Evolutionary conservation across 139 green algal species (phyloP), one percentile per base, ranked within the genome.

Genomic region (Ettlia oleoabundans): DNA sequence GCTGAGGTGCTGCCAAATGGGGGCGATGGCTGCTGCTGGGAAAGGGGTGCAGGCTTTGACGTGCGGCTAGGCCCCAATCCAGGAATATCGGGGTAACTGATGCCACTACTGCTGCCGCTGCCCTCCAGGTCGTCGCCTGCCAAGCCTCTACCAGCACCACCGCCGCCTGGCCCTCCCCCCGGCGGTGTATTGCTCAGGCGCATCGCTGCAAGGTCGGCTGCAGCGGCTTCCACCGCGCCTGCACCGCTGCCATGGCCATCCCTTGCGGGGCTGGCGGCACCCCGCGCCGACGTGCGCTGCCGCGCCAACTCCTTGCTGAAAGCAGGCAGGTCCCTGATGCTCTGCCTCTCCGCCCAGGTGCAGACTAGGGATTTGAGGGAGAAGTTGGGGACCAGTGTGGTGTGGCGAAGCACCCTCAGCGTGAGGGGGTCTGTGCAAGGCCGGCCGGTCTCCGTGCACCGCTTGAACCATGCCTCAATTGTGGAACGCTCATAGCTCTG

Each of bases 361-460:
- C 52, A 24, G 26, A 80, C 40, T 24, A 80, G 51, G 33, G 33
- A 55, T 37, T 67, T 80, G 5, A 80, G 35, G 2, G 53, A 65
- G 33, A 52, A 78, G 71, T 78, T 78, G 47, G 32, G 33, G n/a
- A 78, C 71, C 32, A 65, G 28, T 7, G 65, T 40, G 26, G 68
- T 61, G 8, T 61, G 5, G 65, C 40, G 41, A 26, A 76, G 41
- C 69, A 66, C 71, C 33, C 43, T 55, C 26, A 51, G 33, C 4
- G 52, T 80, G 22, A 80, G 53, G 19, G 73, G 73, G 52, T 80
- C 73, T 37, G 73, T 80, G 73, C 37, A 52, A 13, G 73, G 73
- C 37, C 51, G 58, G n/a, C 73, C 73, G 24, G 58, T 26, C 33
- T 69, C 35, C 3, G 24, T 26, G 37, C 73, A 80, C 33, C 53